A percentile compares a stretch with the other conserved stretches of the same genome.
Conservation (phyloP, 1,284 basidiomycete genomes). For the Boletus calvinii region DNA sequence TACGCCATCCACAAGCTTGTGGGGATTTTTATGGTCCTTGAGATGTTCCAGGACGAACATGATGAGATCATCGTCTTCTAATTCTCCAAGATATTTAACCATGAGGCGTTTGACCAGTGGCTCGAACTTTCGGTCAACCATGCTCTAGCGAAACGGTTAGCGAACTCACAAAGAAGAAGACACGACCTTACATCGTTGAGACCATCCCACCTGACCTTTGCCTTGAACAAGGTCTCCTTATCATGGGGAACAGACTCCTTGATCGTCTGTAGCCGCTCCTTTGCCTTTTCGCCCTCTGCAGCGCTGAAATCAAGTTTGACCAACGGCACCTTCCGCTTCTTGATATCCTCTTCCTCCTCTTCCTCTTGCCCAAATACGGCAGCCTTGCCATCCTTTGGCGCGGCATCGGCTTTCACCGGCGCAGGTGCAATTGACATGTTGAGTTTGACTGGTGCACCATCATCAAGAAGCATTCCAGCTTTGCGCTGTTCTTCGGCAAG, state of each 20-base stretch:
- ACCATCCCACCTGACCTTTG: conserved; percentile 84
- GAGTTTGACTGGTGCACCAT: conserved; percentile 83
- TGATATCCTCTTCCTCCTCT: conserved; percentile 79
- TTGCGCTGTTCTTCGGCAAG: conserved; percentile 85
- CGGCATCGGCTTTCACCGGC: conserved; percentile 46
- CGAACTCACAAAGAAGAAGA: conserved; percentile 4
- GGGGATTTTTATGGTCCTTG: conserved; percentile 79
- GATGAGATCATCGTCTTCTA: conserved; percentile 85
- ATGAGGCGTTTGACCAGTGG: conserved; percentile 78
- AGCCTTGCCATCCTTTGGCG: conserved; percentile 49
- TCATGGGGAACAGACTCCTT: conserved; percentile 67
- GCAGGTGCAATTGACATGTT: conserved; percentile 64
- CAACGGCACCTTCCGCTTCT: conserved; percentile 76
- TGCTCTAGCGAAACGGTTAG: conserved; percentile 42
- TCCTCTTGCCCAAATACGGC: conserved; percentile 73
- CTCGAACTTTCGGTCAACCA: conserved; percentile 81
- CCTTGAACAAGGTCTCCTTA: conserved; percentile 73
- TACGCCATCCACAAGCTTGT: conserved; percentile 81
- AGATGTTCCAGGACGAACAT: conserved; percentile 89
- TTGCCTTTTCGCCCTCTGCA: conserved; percentile 74
- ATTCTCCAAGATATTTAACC: conserved; percentile 80
- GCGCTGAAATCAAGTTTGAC: conserved; percentile 85
- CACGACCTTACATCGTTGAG: conserved; percentile 71
- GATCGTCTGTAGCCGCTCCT: conserved; percentile 76
- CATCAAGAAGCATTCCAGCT: conserved; percentile 85